Conservation (phyloP, 177 flowering plant species). For the Vitis hybrid region DNA sequence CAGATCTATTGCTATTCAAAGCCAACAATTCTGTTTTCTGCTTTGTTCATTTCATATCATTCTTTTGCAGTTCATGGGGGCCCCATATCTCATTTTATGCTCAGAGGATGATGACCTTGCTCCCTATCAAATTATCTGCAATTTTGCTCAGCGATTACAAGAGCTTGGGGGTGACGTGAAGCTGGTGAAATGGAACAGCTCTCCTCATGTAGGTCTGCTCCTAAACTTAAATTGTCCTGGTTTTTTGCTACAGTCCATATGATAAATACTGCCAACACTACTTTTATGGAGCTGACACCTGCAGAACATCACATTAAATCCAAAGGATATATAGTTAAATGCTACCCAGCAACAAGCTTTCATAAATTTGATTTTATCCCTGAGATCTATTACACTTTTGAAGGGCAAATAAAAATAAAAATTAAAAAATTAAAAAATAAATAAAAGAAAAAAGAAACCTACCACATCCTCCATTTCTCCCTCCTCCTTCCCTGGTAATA, state of each 20-base stretch:
- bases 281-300: not conserved
- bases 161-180: conserved; percentile 83
- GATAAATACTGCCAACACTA: not conserved
- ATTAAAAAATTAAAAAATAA: no score
- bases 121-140: conserved; percentile 63
- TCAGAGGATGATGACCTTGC: conserved; percentile 94
- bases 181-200: conserved; percentile 69
- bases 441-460: no score
- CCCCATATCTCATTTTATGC: conserved; percentile 83
- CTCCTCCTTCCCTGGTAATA: no score
- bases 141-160: conserved; percentile 71
- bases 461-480: no score
- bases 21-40: not conserved
- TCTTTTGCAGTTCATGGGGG: conserved; percentile 64
- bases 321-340: no score
- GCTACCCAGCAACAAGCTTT: no score
- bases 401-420: no score
- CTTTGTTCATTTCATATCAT: conserved; percentile 7
- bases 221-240: conserved; percentile 6
- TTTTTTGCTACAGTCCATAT: not conserved
- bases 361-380: no score
- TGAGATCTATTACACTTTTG: no score
- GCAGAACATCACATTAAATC: no score
- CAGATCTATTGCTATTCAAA: not conserved
- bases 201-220: conserved; percentile 90